Evolutionary conservation across 176 grass and related monocot genomes (phyloP).

Genomic region (Cenchrus americanus): DNA sequence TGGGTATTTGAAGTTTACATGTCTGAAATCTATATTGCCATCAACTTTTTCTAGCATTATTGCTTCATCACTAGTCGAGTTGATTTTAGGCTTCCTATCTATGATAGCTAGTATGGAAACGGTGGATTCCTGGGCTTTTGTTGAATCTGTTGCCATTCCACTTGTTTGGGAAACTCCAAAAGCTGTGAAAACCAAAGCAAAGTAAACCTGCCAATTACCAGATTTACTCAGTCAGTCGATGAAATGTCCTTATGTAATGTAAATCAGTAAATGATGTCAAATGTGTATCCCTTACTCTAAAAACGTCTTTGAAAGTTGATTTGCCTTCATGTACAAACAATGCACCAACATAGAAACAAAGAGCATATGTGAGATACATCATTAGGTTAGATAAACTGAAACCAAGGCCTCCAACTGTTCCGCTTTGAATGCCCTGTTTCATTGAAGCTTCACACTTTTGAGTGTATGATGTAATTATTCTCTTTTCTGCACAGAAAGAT

Average conservation of each 20-base stretch:
- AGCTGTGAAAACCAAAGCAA: conserved; percentile 62
- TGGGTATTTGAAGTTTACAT: conserved; percentile 73
- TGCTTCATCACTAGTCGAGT: conserved; percentile 54
- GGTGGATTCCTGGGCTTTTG: conserved; percentile 57
- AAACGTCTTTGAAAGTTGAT: conserved; percentile 62
- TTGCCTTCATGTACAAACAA: conserved; percentile 44
- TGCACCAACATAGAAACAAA: conserved; percentile 74
- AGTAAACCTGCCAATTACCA: conserved; percentile 53
- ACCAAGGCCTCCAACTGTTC: conserved; percentile 54
- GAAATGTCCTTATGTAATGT: neutral
- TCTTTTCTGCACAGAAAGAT: conserved; percentile 68
- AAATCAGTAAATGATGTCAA: conserved; percentile 31
- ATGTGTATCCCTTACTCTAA: conserved; percentile 51
- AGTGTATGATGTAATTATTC: conserved; percentile 46
- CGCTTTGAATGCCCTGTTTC: conserved; percentile 60
- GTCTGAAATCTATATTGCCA: conserved; percentile 57
- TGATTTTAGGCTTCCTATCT: conserved; percentile 65
- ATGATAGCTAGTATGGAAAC: conserved; percentile 59
- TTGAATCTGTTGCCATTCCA: conserved; percentile 52
- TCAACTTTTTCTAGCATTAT: conserved; percentile 46
- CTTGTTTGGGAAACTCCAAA: conserved; percentile 67
- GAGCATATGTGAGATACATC: conserved; percentile 58
- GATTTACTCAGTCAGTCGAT: neutral
- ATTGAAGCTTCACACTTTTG: conserved; percentile 60
- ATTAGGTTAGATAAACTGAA: conserved; percentile 55